Base-by-base conservation (phyloP, 306 rosid species). In the Prunus salicina region DNA sequence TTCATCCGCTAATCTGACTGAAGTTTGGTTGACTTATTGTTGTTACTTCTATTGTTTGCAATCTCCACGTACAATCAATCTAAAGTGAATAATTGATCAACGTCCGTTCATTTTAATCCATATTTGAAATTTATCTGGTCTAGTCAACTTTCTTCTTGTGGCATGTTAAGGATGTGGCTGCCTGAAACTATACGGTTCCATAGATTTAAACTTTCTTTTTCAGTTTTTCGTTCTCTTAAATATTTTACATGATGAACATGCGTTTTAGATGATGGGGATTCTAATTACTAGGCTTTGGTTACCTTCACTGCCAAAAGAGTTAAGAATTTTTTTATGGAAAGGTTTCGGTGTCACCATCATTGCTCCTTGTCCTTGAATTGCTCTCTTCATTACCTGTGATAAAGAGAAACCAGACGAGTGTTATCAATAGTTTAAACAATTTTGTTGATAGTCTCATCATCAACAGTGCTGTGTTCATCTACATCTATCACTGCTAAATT, bases 371-470 rank as follows among this genome's bases (percentile, higher is more conserved):
- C 60, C 71, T 65, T 76, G 72, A 77, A 6, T 38, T 67, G 6
- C 67, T 18, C 49, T 71, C 73, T 50, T 67, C 47, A 68, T 74
- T 74, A 67, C 70, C 51, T 60, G 57, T 67, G 55, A 72, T 70
- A 51, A 70, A 79, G 24, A 71, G 79, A 82, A 57, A 71, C 50
- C 71, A 57, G 65, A 51, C 79, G 71, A 60, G 55, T 74, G 56
- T 69, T 30, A 60, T 81, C 74, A 63, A 76, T 76, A 28, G 45
- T 69, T 62, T 49, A 61, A 78, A 58, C 76, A 50, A 64, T 81
- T 58, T 72, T 69, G 55, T 83, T 83, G 77, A 52, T 71, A 57
- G 82, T 82, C 43, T 38, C 76, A 30, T 72, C 67, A 28, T 82
- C 80, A 52, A 62, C 41, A 60, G 62, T 51, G 47, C 74, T 72